Conservation (phyloP, 257 asterid species). For the Scutellaria barbata region DNA sequence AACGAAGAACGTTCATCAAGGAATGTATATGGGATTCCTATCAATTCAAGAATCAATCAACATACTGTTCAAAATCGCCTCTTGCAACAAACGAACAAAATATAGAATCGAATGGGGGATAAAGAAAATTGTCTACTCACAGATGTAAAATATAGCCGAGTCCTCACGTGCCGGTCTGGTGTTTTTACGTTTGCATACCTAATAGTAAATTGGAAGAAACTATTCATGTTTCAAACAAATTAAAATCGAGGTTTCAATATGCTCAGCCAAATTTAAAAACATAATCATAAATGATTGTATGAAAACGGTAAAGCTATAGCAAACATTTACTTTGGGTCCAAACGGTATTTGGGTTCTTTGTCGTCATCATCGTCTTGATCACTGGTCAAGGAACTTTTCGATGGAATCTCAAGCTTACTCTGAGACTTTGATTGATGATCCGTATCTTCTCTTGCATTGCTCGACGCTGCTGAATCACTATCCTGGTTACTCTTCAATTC, state of each 20-base stretch:
- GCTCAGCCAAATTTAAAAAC: conserved; percentile 7
- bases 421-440: conserved; percentile 55
- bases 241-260: not conserved
- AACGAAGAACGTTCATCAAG: conserved; percentile 96
- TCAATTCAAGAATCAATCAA: conserved; percentile 28
- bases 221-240: conserved; percentile 17
- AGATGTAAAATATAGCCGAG: conserved; percentile 90
- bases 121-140: conserved; percentile 51
- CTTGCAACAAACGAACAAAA: not conserved
- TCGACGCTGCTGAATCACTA: conserved; percentile 36
- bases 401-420: conserved; percentile 49
- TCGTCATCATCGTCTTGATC: conserved; percentile 89
- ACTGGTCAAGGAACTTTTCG: conserved; percentile 60
- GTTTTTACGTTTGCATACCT: conserved; percentile 90
- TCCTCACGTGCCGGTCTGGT: conserved; percentile 92
- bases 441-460: conserved; percentile 59
- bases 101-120: not conserved
- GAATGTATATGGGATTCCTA: conserved; percentile 99
- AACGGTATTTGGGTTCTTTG: conserved; percentile 90
- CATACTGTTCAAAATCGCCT: not conserved
- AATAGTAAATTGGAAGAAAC: conserved; percentile 35
- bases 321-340: conserved; percentile 77
- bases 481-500: conserved; percentile 78
- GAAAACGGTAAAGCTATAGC: not conserved
- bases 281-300: conserved; percentile 9